Percentiles rank a stretch among this genome's conserved stretches.
These are phyloP conservation scores for Diplodia seriata DNA, from an alignment of 2,329 filamentous ascomycete species.

Conservation along the genomic window DNA sequence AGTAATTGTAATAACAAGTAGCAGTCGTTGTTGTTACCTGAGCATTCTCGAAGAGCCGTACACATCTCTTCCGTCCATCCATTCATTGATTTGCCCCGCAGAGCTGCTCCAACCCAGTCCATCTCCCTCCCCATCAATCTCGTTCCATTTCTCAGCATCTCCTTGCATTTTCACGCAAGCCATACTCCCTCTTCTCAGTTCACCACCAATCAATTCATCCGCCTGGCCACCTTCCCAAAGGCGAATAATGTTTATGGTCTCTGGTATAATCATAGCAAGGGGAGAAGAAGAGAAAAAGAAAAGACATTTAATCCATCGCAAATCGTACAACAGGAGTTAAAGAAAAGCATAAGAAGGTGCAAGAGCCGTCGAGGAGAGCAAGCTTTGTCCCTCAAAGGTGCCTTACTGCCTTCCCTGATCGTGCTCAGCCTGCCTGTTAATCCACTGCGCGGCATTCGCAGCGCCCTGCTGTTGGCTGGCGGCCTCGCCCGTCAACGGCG, in stretches of 20 bases:
- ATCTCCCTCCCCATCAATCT: background rate
- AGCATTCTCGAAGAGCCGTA: background rate
- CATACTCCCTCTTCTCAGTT: background rate
- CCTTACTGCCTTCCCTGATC: constrained; percentile 17
- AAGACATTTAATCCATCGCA: constrained; percentile 11
- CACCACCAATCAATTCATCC: constrained; percentile 29
- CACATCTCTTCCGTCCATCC: background rate
- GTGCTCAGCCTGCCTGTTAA: constrained; percentile 25
- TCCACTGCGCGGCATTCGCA: constrained; percentile 30
- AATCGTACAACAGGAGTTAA: constrained; percentile 10
- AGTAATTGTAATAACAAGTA: background rate
- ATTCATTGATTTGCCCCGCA: background rate
- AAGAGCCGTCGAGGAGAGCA: background rate
- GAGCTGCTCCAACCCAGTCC: background rate
- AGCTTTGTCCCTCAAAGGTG: background rate
- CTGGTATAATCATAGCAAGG: constrained; percentile 24
- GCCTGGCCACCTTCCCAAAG: background rate
- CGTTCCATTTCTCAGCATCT: background rate
- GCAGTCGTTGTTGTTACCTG: background rate
- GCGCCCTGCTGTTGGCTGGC: constrained; percentile 21
- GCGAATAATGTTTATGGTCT: constrained; percentile 21
- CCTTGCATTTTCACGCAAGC: background rate
- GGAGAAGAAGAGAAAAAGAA: background rate
- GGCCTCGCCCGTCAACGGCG: constrained; percentile 29
- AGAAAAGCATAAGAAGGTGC: background rate